These are phyloP conservation scores for Paracamarosporium sp. DNA, from an alignment of 2,329 filamentous ascomycete species.

Conservation along the genomic window DNA sequence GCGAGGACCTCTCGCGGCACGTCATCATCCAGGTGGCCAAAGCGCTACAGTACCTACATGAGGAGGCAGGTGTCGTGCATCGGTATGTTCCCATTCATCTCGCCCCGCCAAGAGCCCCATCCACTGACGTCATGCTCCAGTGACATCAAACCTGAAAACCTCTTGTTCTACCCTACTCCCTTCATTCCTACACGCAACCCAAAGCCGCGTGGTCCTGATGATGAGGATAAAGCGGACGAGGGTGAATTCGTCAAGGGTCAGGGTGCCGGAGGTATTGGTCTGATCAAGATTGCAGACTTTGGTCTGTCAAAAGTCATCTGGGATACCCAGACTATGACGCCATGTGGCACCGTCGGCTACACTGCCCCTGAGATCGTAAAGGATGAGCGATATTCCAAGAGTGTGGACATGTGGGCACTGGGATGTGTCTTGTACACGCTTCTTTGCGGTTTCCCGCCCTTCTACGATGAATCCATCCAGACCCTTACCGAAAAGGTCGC, in stretches of 20 bases:
- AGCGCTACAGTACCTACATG: constrained; percentile 90
- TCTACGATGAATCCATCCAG: constrained; percentile 98
- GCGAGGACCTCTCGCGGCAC: constrained; percentile 91
- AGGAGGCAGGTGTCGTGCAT: constrained; percentile 94
- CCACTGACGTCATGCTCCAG: constrained; percentile 60
- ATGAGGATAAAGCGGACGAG: constrained; percentile 97
- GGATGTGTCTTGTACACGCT: constrained; percentile 97
- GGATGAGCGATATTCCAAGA: constrained; percentile 98
- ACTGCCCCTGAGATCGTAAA: constrained; percentile 99
- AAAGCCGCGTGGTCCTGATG: constrained; percentile 81
- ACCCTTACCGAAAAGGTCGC: constrained; percentile 97
- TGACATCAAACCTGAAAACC: constrained; percentile 98
- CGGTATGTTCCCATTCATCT: constrained; percentile 67
- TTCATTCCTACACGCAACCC: constrained; percentile 81
- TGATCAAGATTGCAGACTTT: constrained; percentile 98
- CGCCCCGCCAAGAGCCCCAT: constrained; percentile 6
- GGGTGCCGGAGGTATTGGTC: constrained; percentile 88
- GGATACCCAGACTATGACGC: constrained; percentile 98
- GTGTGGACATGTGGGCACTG: constrained; percentile 98
- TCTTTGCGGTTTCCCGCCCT: constrained; percentile 95
- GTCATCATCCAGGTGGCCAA: constrained; percentile 96
- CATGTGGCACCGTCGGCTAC: constrained; percentile 98
- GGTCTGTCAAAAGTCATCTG: constrained; percentile 97
- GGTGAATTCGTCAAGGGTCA: constrained; percentile 86
- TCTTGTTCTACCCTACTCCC: constrained; percentile 87